phyloP scores from a whole-genome alignment of 257 asterid genomes.

The Ajuga chamaepitys region DNA sequence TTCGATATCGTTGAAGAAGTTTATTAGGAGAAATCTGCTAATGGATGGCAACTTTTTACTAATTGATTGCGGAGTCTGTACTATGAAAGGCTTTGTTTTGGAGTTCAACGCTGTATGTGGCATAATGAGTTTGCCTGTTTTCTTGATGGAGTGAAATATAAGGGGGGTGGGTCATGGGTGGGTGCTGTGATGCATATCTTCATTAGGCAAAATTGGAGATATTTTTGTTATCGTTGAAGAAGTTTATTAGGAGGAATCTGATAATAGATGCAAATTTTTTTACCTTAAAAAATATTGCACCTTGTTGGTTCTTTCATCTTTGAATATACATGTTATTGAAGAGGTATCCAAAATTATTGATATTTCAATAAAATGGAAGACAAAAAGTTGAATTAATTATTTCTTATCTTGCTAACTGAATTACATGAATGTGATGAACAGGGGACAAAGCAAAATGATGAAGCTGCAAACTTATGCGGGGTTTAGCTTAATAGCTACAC shows the following conservation, averaged over 20 bases:
- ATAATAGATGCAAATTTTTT: neutral
- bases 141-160: neutral
- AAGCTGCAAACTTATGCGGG: slow-evolving; percentile 86
- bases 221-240: neutral
- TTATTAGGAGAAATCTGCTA: neutral
- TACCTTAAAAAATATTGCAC: neutral
- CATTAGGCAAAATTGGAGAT: neutral
- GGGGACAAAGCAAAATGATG: slow-evolving; percentile 49
- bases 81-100: too few relatives aligned
- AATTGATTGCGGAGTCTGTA: too few relatives aligned
- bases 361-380: neutral
- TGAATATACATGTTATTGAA: neutral
- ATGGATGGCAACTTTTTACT: neutral
- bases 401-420: neutral
- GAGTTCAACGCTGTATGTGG: neutral
- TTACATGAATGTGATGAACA: slow-evolving; percentile 26
- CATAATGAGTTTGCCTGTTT: neutral
- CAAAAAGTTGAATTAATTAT: neutral
- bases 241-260: neutral
- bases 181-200: neutral
- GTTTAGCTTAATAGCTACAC: slow-evolving; percentile 58
- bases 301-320: neutral
- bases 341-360: neutral
- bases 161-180: too few relatives aligned
- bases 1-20: neutral